These are phyloP conservation scores for Neohortaea acidophila DNA, from an alignment of 495 filamentous ascomycete species.

Conservation along the genomic window DNA sequence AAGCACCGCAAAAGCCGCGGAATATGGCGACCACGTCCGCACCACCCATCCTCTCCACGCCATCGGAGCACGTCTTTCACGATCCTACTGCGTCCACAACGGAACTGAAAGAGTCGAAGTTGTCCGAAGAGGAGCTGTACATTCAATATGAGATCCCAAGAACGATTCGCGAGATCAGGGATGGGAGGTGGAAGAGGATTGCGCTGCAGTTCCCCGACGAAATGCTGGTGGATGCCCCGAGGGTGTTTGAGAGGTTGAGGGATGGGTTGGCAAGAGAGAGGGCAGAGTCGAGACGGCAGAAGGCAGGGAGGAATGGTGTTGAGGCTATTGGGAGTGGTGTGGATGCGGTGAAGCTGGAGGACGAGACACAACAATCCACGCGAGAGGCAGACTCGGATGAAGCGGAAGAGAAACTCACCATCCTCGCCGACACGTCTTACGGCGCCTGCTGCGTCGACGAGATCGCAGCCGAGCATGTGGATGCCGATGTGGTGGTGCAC, in stretches of 20 bases:
- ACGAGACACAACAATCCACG: neutral
- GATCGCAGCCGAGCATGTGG: slow-evolving; percentile 84
- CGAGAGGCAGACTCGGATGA: neutral
- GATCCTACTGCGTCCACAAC: slow-evolving; percentile 31
- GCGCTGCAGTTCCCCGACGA: slow-evolving; percentile 90
- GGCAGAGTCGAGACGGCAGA: neutral
- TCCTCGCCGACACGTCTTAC: slow-evolving; percentile 92
- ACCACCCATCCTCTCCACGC: slow-evolving; percentile 74
- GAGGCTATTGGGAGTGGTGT: no score
- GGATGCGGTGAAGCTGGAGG: no score
- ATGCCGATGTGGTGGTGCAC: slow-evolving; percentile 84
- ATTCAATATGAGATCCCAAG: slow-evolving; percentile 75
- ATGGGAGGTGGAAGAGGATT: slow-evolving; percentile 56
- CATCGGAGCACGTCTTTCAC: slow-evolving; percentile 67
- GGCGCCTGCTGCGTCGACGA: slow-evolving; percentile 96
- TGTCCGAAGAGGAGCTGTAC: slow-evolving; percentile 55
- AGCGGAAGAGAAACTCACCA: slow-evolving; percentile 45
- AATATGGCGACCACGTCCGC: neutral
- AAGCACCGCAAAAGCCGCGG: no score
- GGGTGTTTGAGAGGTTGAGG: slow-evolving; percentile 56
- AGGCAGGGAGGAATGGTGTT: no score
- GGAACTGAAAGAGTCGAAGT: slow-evolving; percentile 13
- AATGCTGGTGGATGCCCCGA: slow-evolving; percentile 72
- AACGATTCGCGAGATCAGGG: slow-evolving; percentile 58
- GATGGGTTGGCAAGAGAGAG: slow-evolving; percentile 42